phyloP scores from a whole-genome alignment of 306 rosid genomes.

The Prunus davidiana region DNA sequence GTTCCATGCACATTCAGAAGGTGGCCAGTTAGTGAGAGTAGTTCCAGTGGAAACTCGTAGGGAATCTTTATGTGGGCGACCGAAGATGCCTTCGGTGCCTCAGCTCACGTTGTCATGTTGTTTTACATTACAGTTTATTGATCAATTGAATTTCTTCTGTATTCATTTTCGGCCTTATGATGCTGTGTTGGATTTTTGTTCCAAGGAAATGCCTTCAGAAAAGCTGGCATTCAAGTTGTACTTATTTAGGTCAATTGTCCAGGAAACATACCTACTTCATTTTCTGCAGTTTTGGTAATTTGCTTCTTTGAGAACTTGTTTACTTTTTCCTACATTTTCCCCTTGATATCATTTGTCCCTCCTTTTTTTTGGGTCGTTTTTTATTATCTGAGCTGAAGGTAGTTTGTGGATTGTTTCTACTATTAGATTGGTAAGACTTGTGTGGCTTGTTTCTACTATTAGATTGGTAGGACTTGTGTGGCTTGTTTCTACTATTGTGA shows the following conservation, averaged over 20 bases:
- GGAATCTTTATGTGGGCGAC: slow-evolving; percentile 14
- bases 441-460: too few relatives aligned
- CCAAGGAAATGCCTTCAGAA: background rate
- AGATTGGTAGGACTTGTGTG: too few relatives aligned
- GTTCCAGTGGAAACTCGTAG: slow-evolving; percentile 32
- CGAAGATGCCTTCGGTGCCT: slow-evolving; percentile 1
- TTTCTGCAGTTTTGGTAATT: background rate
- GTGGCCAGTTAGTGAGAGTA: slow-evolving; percentile 34
- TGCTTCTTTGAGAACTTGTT: background rate
- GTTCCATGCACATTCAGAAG: slow-evolving; percentile 56
- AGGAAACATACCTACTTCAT: background rate
- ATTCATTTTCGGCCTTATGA: background rate
- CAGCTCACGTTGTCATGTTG: slow-evolving; percentile 3
- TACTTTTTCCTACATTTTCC: background rate
- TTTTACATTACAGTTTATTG: background rate
- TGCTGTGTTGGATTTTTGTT: background rate
- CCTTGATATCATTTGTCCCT: background rate
- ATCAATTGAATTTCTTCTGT: slow-evolving; percentile 2
- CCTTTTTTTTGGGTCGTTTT: background rate
- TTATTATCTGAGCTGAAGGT: background rate
- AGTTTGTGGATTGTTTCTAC: background rate
- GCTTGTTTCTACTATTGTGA: too few relatives aligned
- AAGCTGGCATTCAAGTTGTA: background rate
- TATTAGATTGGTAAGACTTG: too few relatives aligned
- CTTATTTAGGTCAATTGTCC: background rate